Base-by-base conservation (phyloP, 2,329 filamentous ascomycete species). In the Neurospora sp. region DNA sequence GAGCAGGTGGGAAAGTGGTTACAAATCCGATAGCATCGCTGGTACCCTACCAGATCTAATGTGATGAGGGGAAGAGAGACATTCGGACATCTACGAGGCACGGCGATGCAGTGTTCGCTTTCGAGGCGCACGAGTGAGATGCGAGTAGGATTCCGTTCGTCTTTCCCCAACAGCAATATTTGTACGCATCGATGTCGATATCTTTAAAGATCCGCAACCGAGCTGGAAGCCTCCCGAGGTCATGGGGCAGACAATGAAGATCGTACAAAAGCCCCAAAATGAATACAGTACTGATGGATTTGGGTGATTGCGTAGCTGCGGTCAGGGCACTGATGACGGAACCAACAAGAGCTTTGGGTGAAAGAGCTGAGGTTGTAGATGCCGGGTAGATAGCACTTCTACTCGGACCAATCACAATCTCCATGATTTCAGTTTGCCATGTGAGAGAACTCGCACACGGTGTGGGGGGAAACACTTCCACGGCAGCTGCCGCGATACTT, bases 301-400 rank as follows among this genome's bases (percentile, higher is more conserved):
- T 69, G 40, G 15, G 46, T 33, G 19, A 71, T 70, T 67, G 70
- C 69, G 71, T 66, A 70, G 28, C 69, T 28, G 4, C 8, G 66
- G 13, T 52, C 38, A 28, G 28, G 28, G 28, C 28, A 11, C 68
- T 70, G 66, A 73, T 73, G 72, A 73, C 72, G 70, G 71, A 71
- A 73, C 69, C 66, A 36, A 70, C 66, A 23, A 36, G 11, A 58
- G 23, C 46, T 58, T 58, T 36, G 52, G 52, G 6, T 5, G 52
- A 33, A 33, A 58, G 52, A 58, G 52, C 52, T 33, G 52, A 62
- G 23, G 52, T 62, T 62, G 23, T 13, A 62, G 52, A 33, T 33
- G 52, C 6, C 23, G 28, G 28, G 28, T 28, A 28, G 28, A 28
- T 33, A 33, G 46, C 52, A 62, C 52, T 62, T 62, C 33, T 10